Percentiles rank a stretch among this genome's conserved stretches.
phyloP scores from a whole-genome alignment of 306 rosid genomes.

The Potentilla sterilis region DNA sequence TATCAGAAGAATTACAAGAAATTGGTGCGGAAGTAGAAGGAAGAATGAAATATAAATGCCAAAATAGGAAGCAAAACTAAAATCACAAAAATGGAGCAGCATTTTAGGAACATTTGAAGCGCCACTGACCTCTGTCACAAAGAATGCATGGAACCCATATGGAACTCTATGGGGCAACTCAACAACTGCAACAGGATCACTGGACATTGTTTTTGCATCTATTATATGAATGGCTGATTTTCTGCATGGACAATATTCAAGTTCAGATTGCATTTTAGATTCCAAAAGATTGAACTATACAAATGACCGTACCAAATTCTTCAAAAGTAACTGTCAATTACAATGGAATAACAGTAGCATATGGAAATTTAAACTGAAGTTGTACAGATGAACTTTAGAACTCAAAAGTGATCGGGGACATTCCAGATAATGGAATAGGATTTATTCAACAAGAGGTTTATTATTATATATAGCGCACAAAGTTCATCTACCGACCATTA shows the following conservation, averaged over 20 bases:
- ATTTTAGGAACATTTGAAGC: neutral
- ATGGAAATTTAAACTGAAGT: neutral
- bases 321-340: neutral
- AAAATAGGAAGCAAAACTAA: neutral
- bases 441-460: neutral
- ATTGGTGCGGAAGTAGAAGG: neutral
- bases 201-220: conserved; percentile 87
- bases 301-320: neutral
- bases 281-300: neutral
- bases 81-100: neutral
- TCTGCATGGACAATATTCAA: conserved; percentile 41
- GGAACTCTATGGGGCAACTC: conserved; percentile 89
- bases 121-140: conserved; percentile 78
- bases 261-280: conserved; percentile 10
- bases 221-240: conserved; percentile 66
- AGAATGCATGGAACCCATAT: conserved; percentile 89
- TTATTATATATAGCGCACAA: neutral
- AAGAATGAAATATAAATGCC: neutral
- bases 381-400: neutral
- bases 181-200: conserved; percentile 80
- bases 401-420: neutral
- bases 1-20: conserved; percentile 9
- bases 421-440: neutral
- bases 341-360: neutral
- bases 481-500: neutral